phyloP scores from a whole-genome alignment of 75 land plant genomes.

The Ceratopteris richardii region DNA sequence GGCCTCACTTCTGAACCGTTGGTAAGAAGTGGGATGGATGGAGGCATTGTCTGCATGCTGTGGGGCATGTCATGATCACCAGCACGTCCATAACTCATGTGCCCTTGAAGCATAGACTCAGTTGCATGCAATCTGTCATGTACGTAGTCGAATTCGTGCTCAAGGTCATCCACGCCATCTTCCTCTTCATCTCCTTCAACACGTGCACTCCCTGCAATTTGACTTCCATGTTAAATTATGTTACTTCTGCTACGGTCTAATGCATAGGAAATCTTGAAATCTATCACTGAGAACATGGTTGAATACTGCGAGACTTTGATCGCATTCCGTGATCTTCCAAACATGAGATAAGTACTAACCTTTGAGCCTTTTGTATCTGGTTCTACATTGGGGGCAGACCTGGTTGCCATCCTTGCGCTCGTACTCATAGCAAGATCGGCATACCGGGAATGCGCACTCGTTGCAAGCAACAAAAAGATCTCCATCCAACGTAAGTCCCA shows the following conservation, averaged over 20 bases:
- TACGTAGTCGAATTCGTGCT: conserved; percentile 67
- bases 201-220: conserved; percentile 57
- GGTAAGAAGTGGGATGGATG: conserved; percentile 61
- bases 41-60: conserved; percentile 19
- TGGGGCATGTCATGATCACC: conserved; percentile 23
- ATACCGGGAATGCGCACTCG: conserved; percentile 93
- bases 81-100: conserved; percentile 47
- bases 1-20: conserved; percentile 70
- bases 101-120: conserved; percentile 48
- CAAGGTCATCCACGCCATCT: conserved; percentile 79
- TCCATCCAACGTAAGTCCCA: conserved; percentile 54
- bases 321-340: too few species aligned
- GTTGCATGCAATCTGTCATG: conserved; percentile 30
- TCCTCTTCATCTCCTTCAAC: conserved; percentile 97
- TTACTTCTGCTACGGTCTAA: too few species aligned
- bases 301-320: too few species aligned
- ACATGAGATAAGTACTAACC: conserved; percentile 51
- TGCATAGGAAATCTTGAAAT: too few species aligned
- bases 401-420: conserved; percentile 91
- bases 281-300: too few species aligned
- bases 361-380: conserved; percentile 76
- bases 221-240: neutral
- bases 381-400: conserved; percentile 89
- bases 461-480: conserved; percentile 91
- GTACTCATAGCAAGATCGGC: conserved; percentile 90